phyloP scores from a whole-genome alignment of 306 rosid genomes.

The Pterocarpus macrocarpus region DNA sequence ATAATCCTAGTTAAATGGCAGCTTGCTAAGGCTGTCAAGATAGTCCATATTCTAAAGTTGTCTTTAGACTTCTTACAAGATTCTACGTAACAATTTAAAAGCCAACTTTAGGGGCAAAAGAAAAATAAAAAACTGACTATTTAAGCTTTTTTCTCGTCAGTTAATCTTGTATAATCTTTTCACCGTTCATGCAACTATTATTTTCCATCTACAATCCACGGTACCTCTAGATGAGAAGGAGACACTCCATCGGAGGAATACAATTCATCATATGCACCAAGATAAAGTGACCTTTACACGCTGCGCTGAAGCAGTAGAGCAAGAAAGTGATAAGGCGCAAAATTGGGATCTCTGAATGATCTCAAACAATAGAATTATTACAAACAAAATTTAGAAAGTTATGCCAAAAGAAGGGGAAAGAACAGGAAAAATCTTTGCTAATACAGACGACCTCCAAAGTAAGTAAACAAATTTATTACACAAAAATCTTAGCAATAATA shows the following conservation, averaged over 20 bases:
- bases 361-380: slow-evolving; percentile 33
- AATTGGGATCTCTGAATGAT: background rate
- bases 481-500: slow-evolving; percentile 37
- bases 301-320: background rate
- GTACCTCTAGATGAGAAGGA: background rate
- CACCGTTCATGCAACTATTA: background rate
- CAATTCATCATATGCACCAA: background rate
- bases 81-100: background rate
- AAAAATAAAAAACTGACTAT: background rate
- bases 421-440: background rate
- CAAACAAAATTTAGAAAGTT: slow-evolving; percentile 39
- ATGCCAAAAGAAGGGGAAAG: slow-evolving; percentile 9
- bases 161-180: background rate
- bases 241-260: background rate
- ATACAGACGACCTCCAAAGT: slow-evolving; percentile 7
- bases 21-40: background rate
- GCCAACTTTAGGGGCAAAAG: background rate
- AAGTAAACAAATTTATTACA: slow-evolving; percentile 51
- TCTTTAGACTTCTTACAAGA: background rate
- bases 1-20: background rate
- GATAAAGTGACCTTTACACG: background rate
- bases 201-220: background rate
- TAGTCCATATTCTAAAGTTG: background rate
- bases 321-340: slow-evolving; percentile 3
- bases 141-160: background rate